Evolutionary conservation across 208 protist genomes (phyloP).

Genomic region (Leishmania turanica): DNA sequence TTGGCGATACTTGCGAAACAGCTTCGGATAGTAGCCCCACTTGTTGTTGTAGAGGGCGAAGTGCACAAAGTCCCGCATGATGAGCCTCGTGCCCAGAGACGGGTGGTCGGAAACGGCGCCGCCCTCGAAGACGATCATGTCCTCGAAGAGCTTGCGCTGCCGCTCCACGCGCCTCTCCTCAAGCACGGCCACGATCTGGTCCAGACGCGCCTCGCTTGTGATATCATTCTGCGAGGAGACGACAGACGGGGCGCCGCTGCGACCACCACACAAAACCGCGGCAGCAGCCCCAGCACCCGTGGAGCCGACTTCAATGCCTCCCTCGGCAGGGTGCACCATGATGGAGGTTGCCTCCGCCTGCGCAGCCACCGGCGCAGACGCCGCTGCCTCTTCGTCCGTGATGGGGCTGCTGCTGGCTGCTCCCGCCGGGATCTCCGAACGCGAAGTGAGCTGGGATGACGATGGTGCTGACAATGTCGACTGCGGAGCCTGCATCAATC

Average conservation of each 20-base stretch:
- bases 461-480: background rate
- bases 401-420: background rate
- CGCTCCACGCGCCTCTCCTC: constrained; percentile 76
- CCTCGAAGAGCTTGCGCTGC: constrained; percentile 71
- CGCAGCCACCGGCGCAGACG: background rate
- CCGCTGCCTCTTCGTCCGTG: background rate
- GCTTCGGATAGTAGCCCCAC: constrained; percentile 91
- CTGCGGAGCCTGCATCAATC: background rate
- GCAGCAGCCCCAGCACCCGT: background rate
- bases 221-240: constrained; percentile 61
- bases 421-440: background rate
- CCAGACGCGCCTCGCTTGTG: constrained; percentile 44
- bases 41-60: constrained; percentile 86
- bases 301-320: constrained; percentile 7
- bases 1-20: constrained; percentile 85
- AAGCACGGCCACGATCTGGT: constrained; percentile 43
- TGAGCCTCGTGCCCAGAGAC: constrained; percentile 62
- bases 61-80: constrained; percentile 90
- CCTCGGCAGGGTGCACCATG: background rate
- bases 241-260: constrained; percentile 40
- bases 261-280: background rate
- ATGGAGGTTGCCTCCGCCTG: constrained; percentile 7
- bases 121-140: constrained; percentile 88
- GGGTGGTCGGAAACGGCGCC: constrained; percentile 75
- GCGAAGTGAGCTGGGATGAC: background rate